These are phyloP conservation scores for Fusarium liriodendri DNA, from an alignment of 2,329 filamentous ascomycete species.

Conservation along the genomic window DNA sequence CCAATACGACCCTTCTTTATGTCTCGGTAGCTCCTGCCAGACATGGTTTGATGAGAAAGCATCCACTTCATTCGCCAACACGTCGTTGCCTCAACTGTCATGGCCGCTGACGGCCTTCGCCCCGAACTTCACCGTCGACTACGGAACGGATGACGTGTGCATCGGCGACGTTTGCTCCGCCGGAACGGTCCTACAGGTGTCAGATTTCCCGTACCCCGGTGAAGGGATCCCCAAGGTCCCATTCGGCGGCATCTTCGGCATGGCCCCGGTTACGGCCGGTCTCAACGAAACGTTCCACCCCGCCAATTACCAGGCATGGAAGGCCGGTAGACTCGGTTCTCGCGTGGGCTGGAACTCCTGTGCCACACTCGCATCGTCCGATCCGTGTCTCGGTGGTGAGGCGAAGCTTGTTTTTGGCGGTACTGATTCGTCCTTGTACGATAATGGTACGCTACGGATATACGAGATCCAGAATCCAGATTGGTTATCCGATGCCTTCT, in stretches of 20 bases:
- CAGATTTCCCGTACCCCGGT: background rate
- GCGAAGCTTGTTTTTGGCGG: background rate
- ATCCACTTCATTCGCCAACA: background rate
- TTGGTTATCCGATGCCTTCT: constrained; percentile 20
- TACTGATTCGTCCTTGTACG: background rate
- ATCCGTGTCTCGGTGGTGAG: background rate
- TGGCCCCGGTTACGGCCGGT: background rate
- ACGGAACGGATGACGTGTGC: background rate
- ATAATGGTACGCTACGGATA: background rate
- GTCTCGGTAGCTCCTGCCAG: background rate
- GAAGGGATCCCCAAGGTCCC: background rate
- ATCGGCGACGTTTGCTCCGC: background rate
- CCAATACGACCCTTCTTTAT: background rate
- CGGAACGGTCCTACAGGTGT: background rate
- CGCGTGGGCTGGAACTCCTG: background rate
- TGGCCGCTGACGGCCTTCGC: background rate
- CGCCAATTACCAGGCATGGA: background rate
- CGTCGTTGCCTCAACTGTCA: background rate
- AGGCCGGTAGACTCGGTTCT: background rate
- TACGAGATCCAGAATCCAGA: constrained; percentile 15
- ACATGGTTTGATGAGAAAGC: background rate
- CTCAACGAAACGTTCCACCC: background rate
- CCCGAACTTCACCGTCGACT: background rate
- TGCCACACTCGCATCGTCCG: background rate
- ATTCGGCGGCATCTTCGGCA: background rate